Evolutionary conservation across 805 yeast genomes (phyloP).

Genomic region (Grigorovia transvaalensis): DNA sequence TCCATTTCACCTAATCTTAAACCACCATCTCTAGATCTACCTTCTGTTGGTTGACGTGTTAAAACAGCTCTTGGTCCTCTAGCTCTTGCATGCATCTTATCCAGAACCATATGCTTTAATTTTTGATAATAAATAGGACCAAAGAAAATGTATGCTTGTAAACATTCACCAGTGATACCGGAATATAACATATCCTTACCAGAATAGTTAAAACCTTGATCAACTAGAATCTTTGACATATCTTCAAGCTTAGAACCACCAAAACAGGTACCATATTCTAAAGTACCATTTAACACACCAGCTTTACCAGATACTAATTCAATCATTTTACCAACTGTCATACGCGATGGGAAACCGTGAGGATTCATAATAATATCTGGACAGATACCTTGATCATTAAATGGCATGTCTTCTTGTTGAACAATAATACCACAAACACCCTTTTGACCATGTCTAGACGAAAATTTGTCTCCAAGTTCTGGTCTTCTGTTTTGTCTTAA

Average conservation of each 20-base stretch:
- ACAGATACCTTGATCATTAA: constrained; percentile 79
- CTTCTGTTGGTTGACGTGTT: constrained; percentile 97
- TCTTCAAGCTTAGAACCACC: constrained; percentile 96
- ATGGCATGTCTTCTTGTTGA: constrained; percentile 93
- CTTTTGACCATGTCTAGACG: constrained; percentile 96
- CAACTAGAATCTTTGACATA: constrained; percentile 83
- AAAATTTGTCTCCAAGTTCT: constrained; percentile 93
- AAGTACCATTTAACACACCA: constrained; percentile 82
- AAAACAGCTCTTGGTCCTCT: constrained; percentile 97
- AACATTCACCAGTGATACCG: constrained; percentile 94
- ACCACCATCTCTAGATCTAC: constrained; percentile 98
- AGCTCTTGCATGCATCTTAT: constrained; percentile 99
- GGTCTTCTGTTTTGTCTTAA: constrained; percentile 95
- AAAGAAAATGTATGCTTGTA: constrained; percentile 95
- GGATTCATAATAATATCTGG: constrained; percentile 99
- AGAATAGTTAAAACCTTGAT: constrained; percentile 85
- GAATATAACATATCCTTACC: constrained; percentile 97
- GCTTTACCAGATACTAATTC: constrained; percentile 96
- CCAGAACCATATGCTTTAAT: constrained; percentile 96
- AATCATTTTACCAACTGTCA: constrained; percentile 99
- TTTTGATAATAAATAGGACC: constrained; percentile 98
- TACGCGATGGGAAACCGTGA: constrained; percentile 99
- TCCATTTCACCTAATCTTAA: constrained; percentile 98
- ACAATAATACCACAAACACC: constrained; percentile 99
- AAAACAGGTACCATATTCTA: constrained; percentile 96